Conservation (phyloP, 2,329 filamentous ascomycete genomes). For the Colletotrichum scovillei region DNA sequence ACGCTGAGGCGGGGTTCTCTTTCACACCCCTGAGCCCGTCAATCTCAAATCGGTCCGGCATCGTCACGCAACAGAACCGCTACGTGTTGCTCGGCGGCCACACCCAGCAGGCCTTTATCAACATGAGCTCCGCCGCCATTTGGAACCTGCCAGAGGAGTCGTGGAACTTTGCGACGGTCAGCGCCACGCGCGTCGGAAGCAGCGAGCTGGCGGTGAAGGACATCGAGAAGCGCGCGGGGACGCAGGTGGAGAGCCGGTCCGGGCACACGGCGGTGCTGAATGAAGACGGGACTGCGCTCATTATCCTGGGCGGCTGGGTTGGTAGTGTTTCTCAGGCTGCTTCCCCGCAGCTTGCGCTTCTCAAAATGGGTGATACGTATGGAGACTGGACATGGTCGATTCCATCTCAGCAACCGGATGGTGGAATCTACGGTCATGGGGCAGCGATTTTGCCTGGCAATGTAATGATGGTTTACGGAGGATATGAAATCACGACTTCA, state of each 20-base stretch:
- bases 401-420: conserved; percentile 62
- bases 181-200: conserved; percentile 45
- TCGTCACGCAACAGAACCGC: conserved; percentile 77
- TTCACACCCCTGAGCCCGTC: conserved; percentile 80
- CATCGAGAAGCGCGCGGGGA: conserved; percentile 36
- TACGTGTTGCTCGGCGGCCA: conserved; percentile 90
- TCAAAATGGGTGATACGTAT: conserved; percentile 81
- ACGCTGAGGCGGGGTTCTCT: conserved; percentile 85
- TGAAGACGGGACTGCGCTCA: conserved; percentile 79
- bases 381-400: conserved; percentile 80
- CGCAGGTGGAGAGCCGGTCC: conserved; percentile 79
- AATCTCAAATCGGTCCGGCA: conserved; percentile 73
- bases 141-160: conserved; percentile 88
- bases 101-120: conserved; percentile 85
- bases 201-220: conserved; percentile 68
- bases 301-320: conserved; percentile 93
- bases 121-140: conserved; percentile 91
- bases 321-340: conserved; percentile 82
- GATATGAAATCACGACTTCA: conserved; percentile 61
- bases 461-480: conserved; percentile 75
- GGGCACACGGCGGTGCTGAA: conserved; percentile 89
- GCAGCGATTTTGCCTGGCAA: conserved; percentile 73
- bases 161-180: conserved; percentile 84
- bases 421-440: conserved; percentile 71
- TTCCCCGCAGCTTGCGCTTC: conserved; percentile 81